Conservation (phyloP, 306 rosid species). For the Sindora glabra region DNA sequence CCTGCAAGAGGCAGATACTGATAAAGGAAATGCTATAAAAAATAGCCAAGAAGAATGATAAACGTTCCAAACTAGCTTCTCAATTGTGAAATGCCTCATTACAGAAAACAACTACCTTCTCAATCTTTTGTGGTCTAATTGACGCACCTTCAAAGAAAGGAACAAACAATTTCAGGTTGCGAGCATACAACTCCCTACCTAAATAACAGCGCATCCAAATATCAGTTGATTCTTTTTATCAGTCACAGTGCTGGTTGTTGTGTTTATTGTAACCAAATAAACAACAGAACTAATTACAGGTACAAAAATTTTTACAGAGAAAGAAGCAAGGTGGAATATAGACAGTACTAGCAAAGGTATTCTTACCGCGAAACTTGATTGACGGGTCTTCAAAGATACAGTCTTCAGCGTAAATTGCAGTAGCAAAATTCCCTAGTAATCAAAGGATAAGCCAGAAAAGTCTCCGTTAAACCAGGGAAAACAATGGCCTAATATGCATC, state of each 20-base stretch:
- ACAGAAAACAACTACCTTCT: constrained; percentile 41
- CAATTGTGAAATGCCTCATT: too few relatives aligned
- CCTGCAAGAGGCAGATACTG: too few relatives aligned
- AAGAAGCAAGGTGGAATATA: not conserved
- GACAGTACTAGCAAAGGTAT: not conserved
- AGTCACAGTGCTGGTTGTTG: not conserved
- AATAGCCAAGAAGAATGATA: too few relatives aligned
- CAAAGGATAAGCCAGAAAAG: constrained; percentile 9
- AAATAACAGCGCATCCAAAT: constrained; percentile 21
- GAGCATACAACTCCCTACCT: constrained; percentile 80
- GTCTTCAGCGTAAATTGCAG: constrained; percentile 56
- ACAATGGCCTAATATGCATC: too few relatives aligned
- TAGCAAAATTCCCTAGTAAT: constrained; percentile 60
- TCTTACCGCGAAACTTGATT: constrained; percentile 62
- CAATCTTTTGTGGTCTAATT: constrained; percentile 51
- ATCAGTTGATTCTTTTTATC: constrained; percentile 12
- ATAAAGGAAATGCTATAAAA: too few relatives aligned
- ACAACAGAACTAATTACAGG: too few relatives aligned
- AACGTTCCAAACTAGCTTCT: too few relatives aligned
- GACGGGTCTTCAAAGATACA: constrained; percentile 92
- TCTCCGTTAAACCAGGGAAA: not conserved
- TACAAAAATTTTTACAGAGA: not conserved
- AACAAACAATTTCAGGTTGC: constrained; percentile 92
- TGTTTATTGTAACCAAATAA: too few relatives aligned
- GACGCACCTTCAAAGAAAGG: constrained; percentile 82